Conservation (phyloP, 768 basidiomycete genomes). For the Dioszegia aurantiaca region DNA sequence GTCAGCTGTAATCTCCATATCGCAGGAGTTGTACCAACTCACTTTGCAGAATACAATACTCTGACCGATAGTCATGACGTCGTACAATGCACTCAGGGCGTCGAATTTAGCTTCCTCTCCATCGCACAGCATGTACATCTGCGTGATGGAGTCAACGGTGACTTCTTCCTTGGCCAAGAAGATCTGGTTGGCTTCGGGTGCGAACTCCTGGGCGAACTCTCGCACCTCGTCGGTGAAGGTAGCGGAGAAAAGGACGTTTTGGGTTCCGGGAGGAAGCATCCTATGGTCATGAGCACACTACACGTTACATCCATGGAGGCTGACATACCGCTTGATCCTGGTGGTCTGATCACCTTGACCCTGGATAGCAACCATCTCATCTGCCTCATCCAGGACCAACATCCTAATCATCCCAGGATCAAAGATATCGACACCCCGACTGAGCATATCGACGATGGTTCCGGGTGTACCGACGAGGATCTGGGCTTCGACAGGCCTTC, state of each 20-base stretch:
- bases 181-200: slow-evolving; percentile 93
- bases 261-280: slow-evolving; percentile 54
- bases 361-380: slow-evolving; percentile 96
- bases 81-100: slow-evolving; percentile 84
- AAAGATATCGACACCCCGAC: slow-evolving; percentile 63
- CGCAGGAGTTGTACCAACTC: no score
- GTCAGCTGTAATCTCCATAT: no score
- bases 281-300: slow-evolving; percentile 55
- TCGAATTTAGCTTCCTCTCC: slow-evolving; percentile 93
- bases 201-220: slow-evolving; percentile 85
- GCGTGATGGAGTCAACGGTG: slow-evolving; percentile 87
- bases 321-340: slow-evolving; percentile 81
- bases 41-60: slow-evolving; percentile 98
- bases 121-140: slow-evolving; percentile 96
- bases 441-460: slow-evolving; percentile 82
- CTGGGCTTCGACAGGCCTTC: slow-evolving; percentile 67
- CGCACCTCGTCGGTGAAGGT: slow-evolving; percentile 95
- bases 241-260: slow-evolving; percentile 95
- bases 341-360: slow-evolving; percentile 84
- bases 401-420: slow-evolving; percentile 79
- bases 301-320: neutral
- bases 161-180: slow-evolving; percentile 90
- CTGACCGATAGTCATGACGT: slow-evolving; percentile 88
- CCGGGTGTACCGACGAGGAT: slow-evolving; percentile 95
- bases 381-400: slow-evolving; percentile 95